These are phyloP conservation scores for Fraxinus floribunda DNA, from an alignment of 305 asterid species.

Conservation along the genomic window DNA sequence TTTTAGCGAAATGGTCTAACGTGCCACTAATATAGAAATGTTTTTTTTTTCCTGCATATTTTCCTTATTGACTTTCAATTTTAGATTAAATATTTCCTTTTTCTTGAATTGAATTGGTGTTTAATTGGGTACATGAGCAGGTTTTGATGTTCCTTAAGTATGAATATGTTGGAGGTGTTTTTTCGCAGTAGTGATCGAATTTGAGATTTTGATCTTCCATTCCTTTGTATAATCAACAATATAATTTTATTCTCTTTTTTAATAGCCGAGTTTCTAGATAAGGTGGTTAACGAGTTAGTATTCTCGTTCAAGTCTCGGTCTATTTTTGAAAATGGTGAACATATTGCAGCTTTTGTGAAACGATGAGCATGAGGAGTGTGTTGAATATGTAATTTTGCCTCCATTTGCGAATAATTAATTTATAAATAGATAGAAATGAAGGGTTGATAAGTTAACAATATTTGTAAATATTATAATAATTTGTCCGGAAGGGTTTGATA, in stretches of 20 bases:
- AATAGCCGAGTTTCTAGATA: not conserved
- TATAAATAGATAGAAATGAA: no score
- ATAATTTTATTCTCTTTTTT: not conserved
- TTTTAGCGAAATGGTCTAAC: not conserved
- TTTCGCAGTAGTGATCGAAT: no score
- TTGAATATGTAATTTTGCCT: not conserved
- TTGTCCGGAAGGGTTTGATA: not conserved
- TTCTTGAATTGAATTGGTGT: not conserved
- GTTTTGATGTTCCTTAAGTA: not conserved
- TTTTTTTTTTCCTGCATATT: not conserved
- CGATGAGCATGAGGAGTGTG: not conserved
- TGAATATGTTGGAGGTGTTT: not conserved
- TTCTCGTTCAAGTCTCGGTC: not conserved
- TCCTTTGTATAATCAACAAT: no score
- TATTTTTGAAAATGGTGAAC: not conserved
- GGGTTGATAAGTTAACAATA: not conserved
- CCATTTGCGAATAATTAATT: not conserved
- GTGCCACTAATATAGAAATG: not conserved
- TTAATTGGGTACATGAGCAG: not conserved
- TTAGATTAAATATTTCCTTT: not conserved
- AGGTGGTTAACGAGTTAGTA: not conserved
- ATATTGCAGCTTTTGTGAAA: not conserved
- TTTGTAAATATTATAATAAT: no score
- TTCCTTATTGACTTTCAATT: not conserved
- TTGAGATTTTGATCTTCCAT: no score